Evolutionary conservation across 176 grass and related monocot genomes (phyloP), one percentile per base, ranked within the genome.

Genomic region (Olyra latifolia): DNA sequence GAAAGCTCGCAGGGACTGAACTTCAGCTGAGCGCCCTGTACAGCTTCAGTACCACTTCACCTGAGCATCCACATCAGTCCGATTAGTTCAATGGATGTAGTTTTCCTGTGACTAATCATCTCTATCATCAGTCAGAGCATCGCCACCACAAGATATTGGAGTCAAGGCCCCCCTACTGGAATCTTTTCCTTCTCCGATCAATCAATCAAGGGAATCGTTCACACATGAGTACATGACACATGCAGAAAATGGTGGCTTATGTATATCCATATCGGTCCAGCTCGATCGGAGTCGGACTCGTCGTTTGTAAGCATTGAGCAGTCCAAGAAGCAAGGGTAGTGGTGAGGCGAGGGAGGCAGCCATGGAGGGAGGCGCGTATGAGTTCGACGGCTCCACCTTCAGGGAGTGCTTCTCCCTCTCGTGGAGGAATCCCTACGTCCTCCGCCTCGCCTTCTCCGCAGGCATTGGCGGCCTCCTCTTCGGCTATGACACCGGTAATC

Each of bases 391-490:
- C 38, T 89, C 91, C 1, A 57, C 89, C 22, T 97, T 97, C 79
- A 89, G 73, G 62, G 91, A 97, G 71, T 97, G 94, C 74, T 87
- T 97, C 85, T 89, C 81, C 44, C 80, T 97, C 55, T 66, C 91
- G 20, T 91, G 91, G 91, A 80, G 89, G 39, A 90, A 94, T 63
- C 94, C 91, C 47, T 97, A 94, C 47, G 87, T 94, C 55, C 94
- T 94, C 86, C 60, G 91, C 32, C 84, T 94, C 38, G 94, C 91
- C 59, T 91, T 97, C 69, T 97, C 94, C 19, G 91, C 94, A 10
- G 94, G 94, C 53, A 94, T 97, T 27, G 94, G 94, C 24, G 94
- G 94, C 27, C 84, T 97, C 48, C 94, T 97, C 84, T 97, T 97
- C 52, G 94, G 94, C 69, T 93, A 97, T 74, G 88, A 97, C 75